phyloP scores from a whole-genome alignment of 2,329 filamentous ascomycete genomes.

The Phaeosphaeria sp. region DNA sequence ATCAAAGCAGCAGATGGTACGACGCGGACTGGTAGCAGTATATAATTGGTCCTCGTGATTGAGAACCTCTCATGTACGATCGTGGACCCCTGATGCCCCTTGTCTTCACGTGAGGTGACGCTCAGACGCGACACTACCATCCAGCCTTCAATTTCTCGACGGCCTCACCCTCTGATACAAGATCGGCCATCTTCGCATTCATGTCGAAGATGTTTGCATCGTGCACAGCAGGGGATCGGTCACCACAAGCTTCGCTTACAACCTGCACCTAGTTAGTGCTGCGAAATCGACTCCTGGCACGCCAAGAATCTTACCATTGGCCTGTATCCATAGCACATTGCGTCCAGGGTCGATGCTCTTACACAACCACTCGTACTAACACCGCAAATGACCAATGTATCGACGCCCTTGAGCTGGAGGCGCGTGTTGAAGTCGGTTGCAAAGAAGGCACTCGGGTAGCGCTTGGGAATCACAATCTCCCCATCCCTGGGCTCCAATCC shows the following conservation, averaged over 20 bases:
- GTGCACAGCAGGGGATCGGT: constrained; percentile 53
- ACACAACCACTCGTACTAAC: constrained; percentile 58
- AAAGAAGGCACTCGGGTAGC: constrained; percentile 55
- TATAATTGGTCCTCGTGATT: neutral
- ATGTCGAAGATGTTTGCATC: constrained; percentile 55
- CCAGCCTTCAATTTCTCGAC: constrained; percentile 47
- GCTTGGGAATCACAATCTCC: constrained; percentile 51
- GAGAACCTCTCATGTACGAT: neutral
- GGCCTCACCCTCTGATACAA: constrained; percentile 52
- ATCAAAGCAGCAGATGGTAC: constrained; percentile 10
- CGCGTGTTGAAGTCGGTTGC: constrained; percentile 53
- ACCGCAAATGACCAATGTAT: constrained; percentile 56
- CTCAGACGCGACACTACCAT: constrained; percentile 30
- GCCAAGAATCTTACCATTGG: constrained; percentile 49
- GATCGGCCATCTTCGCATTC: constrained; percentile 56
- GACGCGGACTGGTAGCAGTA: neutral
- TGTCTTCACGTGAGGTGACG: neutral
- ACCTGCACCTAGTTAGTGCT: constrained; percentile 38
- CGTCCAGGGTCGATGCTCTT: constrained; percentile 53
- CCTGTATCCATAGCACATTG: constrained; percentile 53
- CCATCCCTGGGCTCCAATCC: constrained; percentile 48
- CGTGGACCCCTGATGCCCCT: neutral
- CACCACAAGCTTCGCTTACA: constrained; percentile 55
- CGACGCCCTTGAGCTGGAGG: constrained; percentile 48
- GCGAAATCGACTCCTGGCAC: constrained; percentile 8